phyloP scores from a whole-genome alignment of 2,329 filamentous ascomycete genomes.

The Xylariales sp. region DNA sequence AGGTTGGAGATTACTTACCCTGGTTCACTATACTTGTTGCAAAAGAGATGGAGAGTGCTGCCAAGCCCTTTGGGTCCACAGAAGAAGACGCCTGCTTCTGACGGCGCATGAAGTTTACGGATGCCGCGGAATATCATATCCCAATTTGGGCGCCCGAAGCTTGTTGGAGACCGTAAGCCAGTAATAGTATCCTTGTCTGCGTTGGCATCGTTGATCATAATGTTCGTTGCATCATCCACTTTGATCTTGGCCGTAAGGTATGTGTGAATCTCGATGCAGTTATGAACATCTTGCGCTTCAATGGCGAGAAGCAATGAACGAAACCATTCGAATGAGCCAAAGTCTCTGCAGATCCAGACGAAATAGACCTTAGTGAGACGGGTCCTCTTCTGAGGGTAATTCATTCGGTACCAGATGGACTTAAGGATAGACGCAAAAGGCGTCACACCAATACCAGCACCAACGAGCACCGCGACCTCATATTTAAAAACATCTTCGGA shows the following conservation, averaged over 20 bases:
- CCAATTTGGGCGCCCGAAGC: slow-evolving; percentile 85
- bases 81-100: slow-evolving; percentile 80
- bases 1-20: slow-evolving; percentile 48
- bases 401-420: slow-evolving; percentile 92
- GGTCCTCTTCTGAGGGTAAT: slow-evolving; percentile 77
- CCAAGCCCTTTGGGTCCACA: slow-evolving; percentile 79
- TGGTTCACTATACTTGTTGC: slow-evolving; percentile 83
- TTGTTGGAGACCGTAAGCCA: slow-evolving; percentile 74
- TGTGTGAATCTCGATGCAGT: slow-evolving; percentile 84
- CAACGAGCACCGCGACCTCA: slow-evolving; percentile 73
- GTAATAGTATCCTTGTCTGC: slow-evolving; percentile 83
- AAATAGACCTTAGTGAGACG: slow-evolving; percentile 84
- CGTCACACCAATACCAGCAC: slow-evolving; percentile 81
- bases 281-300: slow-evolving; percentile 78
- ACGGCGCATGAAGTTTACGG: slow-evolving; percentile 69
- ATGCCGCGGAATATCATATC: slow-evolving; percentile 85
- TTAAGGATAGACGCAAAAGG: slow-evolving; percentile 84
- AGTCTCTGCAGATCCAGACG: slow-evolving; percentile 89
- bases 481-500: slow-evolving; percentile 91
- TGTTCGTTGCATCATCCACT: slow-evolving; percentile 80
- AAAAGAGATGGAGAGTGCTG: slow-evolving; percentile 73
- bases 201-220: slow-evolving; percentile 88
- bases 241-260: slow-evolving; percentile 87
- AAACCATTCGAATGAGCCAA: slow-evolving; percentile 88
- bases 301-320: slow-evolving; percentile 77